phyloP scores from a whole-genome alignment of 345 rosid genomes.

The Salix exigua region DNA sequence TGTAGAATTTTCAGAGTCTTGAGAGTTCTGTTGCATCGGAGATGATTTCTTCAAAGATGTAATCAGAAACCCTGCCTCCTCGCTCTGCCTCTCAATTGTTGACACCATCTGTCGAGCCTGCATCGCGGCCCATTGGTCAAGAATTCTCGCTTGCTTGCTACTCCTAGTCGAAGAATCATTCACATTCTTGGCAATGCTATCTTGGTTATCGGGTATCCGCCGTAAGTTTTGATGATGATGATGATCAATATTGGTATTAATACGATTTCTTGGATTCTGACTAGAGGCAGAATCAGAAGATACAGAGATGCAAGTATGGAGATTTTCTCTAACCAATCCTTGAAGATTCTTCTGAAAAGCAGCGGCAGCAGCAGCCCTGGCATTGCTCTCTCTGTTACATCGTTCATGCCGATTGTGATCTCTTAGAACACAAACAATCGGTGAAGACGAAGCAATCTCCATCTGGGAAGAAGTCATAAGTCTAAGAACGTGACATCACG shows the following conservation, averaged over 20 bases:
- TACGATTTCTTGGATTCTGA: slow-evolving; percentile 15
- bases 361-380: slow-evolving; percentile 30
- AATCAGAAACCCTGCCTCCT: slow-evolving; percentile 24
- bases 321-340: slow-evolving; percentile 56
- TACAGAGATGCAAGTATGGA: slow-evolving; percentile 34
- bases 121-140: slow-evolving; percentile 42
- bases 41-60: slow-evolving; percentile 14
- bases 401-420: slow-evolving; percentile 49
- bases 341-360: slow-evolving; percentile 60
- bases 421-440: slow-evolving; percentile 56
- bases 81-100: slow-evolving; percentile 28
- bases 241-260: background rate
- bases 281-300: slow-evolving; percentile 17
- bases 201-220: slow-evolving; percentile 13
- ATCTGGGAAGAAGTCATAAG: slow-evolving; percentile 71
- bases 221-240: background rate
- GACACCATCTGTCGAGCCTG: slow-evolving; percentile 43
- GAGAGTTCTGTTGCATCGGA: background rate
- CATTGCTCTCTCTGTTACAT: slow-evolving; percentile 36
- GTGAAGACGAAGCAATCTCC: slow-evolving; percentile 53
- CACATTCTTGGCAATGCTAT: background rate
- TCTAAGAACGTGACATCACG: background rate
- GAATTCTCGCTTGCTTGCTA: slow-evolving; percentile 22
- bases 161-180: slow-evolving; percentile 14
- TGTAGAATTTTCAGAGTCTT: background rate